Evolutionary conservation across 2,329 filamentous ascomycete species (phyloP).

Genomic region (Fusarium coffeatum): DNA sequence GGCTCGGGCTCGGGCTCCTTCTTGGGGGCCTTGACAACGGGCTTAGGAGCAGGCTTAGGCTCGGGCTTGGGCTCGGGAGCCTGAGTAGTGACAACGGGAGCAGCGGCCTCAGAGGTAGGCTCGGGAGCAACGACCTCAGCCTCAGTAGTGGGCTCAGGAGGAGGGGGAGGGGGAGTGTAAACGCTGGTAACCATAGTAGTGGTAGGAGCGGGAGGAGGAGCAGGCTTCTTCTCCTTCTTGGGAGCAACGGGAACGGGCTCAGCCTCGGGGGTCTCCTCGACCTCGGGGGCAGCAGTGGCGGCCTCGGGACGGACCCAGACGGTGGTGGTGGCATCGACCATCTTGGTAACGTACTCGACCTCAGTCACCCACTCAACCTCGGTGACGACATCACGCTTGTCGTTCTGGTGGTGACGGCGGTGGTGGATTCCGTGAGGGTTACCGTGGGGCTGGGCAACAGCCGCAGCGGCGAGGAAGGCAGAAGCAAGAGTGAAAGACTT

Average conservation of each 20-base stretch:
- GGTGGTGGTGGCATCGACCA: conserved; percentile 62
- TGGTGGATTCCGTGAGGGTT: conserved; percentile 52
- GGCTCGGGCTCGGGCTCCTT: conserved; percentile 5
- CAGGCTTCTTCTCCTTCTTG: conserved; percentile 38
- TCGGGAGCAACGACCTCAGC: conserved; percentile 5
- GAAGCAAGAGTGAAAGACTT: conserved; percentile 53
- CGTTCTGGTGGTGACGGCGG: conserved; percentile 54
- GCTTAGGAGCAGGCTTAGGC: conserved; percentile 16
- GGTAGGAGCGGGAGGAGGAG: conserved; percentile 40
- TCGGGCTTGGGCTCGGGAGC: conserved; percentile 21
- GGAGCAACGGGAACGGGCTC: conserved; percentile 21
- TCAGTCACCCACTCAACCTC: conserved; percentile 65
- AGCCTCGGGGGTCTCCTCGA: conserved; percentile 31
- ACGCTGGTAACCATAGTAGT: conserved; percentile 35
- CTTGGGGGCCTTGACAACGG: conserved; percentile 12
- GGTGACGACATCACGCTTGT: conserved; percentile 57
- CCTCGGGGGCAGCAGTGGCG: conserved; percentile 39
- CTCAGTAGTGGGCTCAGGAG: conserved; percentile 31
- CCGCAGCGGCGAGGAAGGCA: conserved; percentile 54
- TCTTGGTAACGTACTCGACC: conserved; percentile 59
- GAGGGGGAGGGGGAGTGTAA: conserved; percentile 40
- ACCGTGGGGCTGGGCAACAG: conserved; percentile 62
- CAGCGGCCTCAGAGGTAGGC: conserved; percentile 29
- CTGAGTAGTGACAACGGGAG: conserved; percentile 41
- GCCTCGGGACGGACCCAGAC: conserved; percentile 55